phyloP scores from a whole-genome alignment of 139 green algal species.

The Yamagishiella unicocca region DNA sequence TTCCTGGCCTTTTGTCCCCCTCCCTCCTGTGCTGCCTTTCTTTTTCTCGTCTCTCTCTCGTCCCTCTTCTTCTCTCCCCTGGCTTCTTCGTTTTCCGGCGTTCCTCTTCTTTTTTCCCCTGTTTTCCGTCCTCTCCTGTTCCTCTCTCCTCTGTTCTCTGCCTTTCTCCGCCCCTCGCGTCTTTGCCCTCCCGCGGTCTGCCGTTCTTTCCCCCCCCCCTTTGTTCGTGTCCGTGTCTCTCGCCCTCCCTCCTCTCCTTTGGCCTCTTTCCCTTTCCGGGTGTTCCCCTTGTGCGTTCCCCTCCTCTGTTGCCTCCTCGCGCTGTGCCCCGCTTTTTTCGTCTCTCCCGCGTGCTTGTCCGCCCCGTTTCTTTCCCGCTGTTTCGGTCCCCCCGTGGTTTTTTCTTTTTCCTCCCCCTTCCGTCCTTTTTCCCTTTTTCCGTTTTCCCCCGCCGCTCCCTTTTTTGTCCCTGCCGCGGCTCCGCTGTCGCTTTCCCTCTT shows the following conservation, averaged over 20 bases:
- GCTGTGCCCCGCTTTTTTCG: neutral
- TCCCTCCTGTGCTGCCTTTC: neutral
- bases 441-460: neutral
- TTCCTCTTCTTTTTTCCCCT: neutral
- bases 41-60: neutral
- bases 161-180: neutral
- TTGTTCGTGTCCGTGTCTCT: neutral
- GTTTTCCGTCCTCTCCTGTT: neutral
- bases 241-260: neutral
- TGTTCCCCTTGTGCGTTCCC: neutral
- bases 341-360: neutral
- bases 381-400: neutral
- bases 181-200: too few relatives aligned
- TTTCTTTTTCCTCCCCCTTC: neutral
- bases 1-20: neutral
- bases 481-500: neutral
- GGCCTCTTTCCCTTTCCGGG: neutral
- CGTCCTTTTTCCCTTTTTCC: neutral
- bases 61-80: neutral
- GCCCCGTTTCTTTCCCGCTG: neutral
- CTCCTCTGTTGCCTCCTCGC: neutral
- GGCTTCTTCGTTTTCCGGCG: neutral
- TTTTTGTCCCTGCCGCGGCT: neutral
- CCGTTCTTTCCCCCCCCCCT: neutral
- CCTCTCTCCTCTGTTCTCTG: neutral